Evolutionary conservation across 495 filamentous ascomycete genomes (phyloP), one percentile per base, ranked within the genome.

Genomic region (Tuber magnatum): DNA sequence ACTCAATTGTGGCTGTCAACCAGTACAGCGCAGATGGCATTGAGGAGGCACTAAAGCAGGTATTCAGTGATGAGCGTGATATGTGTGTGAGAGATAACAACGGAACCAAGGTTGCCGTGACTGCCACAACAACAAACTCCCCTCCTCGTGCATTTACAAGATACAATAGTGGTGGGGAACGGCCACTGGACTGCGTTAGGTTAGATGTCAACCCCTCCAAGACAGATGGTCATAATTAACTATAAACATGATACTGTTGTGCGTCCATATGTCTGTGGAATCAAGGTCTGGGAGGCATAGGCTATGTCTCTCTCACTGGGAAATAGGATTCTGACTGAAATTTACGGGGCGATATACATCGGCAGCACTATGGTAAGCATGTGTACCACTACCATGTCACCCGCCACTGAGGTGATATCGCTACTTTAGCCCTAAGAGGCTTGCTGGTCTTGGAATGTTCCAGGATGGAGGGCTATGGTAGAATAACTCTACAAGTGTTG

Each of bases 381-480:
- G 0, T 5, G 20, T 22, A 24, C 18, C 5, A 18, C 18, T 3
- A 22, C 0, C 5, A 0, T 7, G 20, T 0, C 44, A 1, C 18
- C 44, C 12, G 0, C 18, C 6, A 6, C 20, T 48, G 44, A 48
- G 44, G 44, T 22, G 6, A 48, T 24, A 48, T 22, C 24, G 46
- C 20, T 84, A 77, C 71, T 85, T 85, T 73, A 71, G 69, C 24
- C 79, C 83, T 6, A 83, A 83, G 61, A 28, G 71, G 40, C 78
- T 86, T 16, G 71, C 76, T 18, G 81, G 82, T 1, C 72, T 85
- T 42, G 83, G 82, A 5, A 80, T 80, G 0, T 82, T 86, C 39
- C 84, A 86, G 76, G 85, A 85, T 74, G 83, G 78, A 20, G 84
- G 84, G 0, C 80, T 83, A n/a, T 73, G 77, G 2, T 75, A 83